phyloP scores from a whole-genome alignment of 768 basidiomycete genomes.

The Daedaleopsis nitida region DNA sequence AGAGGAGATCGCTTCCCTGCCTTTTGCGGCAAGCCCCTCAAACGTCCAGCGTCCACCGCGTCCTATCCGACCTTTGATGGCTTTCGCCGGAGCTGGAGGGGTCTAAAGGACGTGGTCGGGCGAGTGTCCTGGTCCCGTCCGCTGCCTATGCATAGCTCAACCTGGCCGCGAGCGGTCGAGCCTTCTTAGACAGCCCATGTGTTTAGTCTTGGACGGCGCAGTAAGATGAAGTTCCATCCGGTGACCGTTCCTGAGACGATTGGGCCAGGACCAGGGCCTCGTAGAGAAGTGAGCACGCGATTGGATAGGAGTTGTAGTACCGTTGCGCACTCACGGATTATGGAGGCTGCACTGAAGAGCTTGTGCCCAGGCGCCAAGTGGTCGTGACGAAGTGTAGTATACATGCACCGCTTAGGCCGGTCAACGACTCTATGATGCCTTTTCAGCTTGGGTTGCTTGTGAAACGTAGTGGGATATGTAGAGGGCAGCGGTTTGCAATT shows the following conservation, averaged over 20 bases:
- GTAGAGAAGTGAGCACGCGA: no score
- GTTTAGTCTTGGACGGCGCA: neutral
- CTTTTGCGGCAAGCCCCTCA: constrained; percentile 9
- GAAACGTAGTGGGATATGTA: no score
- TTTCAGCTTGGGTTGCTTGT: no score
- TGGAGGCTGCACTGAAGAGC: no score
- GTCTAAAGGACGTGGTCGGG: neutral
- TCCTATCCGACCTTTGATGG: constrained; percentile 1
- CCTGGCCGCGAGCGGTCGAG: neutral
- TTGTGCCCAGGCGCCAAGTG: no score
- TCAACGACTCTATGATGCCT: no score
- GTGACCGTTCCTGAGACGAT: neutral
- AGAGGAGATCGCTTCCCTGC: constrained; percentile 8
- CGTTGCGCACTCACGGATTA: no score
- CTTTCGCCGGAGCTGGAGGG: constrained; percentile 4
- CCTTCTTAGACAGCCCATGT: neutral
- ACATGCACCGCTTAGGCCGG: neutral
- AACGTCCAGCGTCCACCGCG: neutral
- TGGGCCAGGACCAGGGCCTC: no score
- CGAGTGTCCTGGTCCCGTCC: neutral
- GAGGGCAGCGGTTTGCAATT: no score
- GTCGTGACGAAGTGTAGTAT: neutral
- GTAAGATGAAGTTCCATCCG: neutral
- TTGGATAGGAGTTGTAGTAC: no score
- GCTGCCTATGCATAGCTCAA: neutral